Evolutionary conservation across 2,329 filamentous ascomycete species (phyloP), one percentile per base, ranked within the genome.

Genomic region (Penicillium palitans): DNA sequence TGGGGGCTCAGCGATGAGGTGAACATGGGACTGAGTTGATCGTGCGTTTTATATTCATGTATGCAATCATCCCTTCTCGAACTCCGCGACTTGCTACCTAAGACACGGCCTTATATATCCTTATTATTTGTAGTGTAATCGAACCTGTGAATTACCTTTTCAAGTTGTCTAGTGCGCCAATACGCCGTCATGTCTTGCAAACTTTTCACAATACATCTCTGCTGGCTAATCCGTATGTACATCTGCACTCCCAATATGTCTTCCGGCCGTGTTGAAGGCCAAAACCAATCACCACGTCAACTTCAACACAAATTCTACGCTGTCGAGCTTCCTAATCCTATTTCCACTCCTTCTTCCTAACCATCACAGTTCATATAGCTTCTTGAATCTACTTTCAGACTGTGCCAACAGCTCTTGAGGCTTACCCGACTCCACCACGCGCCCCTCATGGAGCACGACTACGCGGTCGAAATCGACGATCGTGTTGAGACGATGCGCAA

Each of bases 1-100:
- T 92, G 91, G 87, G 90, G 90, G 0, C 83, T 96, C 50, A 90
- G 90, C 1, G 92, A 96, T 71, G 91, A 96, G 70, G 86, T 89
- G 25, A 83, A 88, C 68, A 95, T 96, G 89, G 89, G 87, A 33
- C 78, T 96, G 65, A 91, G 93, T 74, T 93, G 72, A 79, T 46
- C n/a, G 15, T 29, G 21, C 12, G 27, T 42, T 46, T 17, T 49
- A 33, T 17, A 19, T n/a, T 33, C 24, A 40, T 42, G 21, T 47
- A 44, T 52, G 13, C 15, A 25, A 29, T 25, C 31, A 25, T 21
- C 39, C 15, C 17, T 37, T 24, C 33, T 48, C 9, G 21, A 40
- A 25, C 46, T 27, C 21, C 37, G 41, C 21, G 5, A 29, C 29
- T 41, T 53, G 27, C 41, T 54, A 35, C 44, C 52, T 33, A 41